Conservation (phyloP, 2,329 filamentous ascomycete species). For the Westerdykella sp. region DNA sequence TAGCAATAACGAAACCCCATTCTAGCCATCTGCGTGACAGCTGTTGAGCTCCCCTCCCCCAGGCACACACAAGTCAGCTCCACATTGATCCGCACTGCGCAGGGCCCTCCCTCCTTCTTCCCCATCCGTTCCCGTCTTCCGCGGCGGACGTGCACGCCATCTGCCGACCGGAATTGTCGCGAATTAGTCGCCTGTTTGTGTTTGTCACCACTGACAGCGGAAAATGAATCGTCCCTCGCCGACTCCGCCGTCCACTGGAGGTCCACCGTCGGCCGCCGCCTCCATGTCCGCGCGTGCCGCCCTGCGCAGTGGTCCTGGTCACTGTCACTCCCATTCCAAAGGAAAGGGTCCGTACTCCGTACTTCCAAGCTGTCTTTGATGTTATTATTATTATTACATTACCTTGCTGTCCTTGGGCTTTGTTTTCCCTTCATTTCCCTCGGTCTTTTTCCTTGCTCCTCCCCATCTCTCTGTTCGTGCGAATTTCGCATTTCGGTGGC, state of each 20-base stretch:
- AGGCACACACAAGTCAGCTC: background rate
- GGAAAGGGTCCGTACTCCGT: no score
- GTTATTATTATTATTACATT: no score
- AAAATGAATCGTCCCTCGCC: slow-evolving; percentile 20
- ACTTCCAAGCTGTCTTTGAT: no score
- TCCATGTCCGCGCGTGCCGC: slow-evolving; percentile 26
- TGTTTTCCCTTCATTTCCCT: background rate
- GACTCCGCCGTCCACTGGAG: slow-evolving; percentile 30
- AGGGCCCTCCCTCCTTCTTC: no score
- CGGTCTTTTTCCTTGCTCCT: background rate
- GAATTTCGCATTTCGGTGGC: no score
- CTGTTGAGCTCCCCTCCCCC: background rate
- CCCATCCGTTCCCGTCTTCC: background rate
- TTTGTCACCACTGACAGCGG: slow-evolving; percentile 1
- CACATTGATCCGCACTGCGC: background rate
- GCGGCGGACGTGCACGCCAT: slow-evolving; percentile 7
- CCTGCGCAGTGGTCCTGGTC: slow-evolving; percentile 16
- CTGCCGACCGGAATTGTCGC: slow-evolving; percentile 9
- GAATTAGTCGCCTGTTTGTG: background rate
- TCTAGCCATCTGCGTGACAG: no score
- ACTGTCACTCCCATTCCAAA: no score
- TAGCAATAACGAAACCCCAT: no score
- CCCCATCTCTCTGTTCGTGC: background rate
- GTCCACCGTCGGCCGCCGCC: slow-evolving; percentile 22
- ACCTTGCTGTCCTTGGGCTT: no score